phyloP scores from a whole-genome alignment of 371 early-diverging fungal species.

The Lichtheimia ramosa region DNA sequence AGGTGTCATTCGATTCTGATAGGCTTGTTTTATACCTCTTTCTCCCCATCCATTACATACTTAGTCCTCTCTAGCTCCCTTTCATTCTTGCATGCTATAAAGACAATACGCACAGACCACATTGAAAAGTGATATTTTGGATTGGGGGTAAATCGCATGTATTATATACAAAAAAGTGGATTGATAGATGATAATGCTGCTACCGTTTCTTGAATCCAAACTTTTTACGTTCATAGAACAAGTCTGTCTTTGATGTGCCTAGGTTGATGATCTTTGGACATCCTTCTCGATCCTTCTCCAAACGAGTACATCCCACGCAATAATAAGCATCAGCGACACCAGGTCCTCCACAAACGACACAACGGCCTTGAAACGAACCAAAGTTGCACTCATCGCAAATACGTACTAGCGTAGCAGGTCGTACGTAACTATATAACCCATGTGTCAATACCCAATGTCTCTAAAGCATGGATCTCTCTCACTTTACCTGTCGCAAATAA shows the following conservation, averaged over 20 bases:
- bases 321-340: constrained; percentile 97
- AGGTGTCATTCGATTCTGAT: background rate
- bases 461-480: background rate
- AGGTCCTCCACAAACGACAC: constrained; percentile 89
- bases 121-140: background rate
- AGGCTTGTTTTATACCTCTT: background rate
- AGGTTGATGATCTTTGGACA: constrained; percentile 95
- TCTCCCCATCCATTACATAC: no score
- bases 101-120: background rate
- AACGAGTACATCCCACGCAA: constrained; percentile 87
- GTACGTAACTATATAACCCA: constrained; percentile 63
- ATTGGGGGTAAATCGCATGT: background rate
- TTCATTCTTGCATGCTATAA: constrained; percentile 1
- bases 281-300: constrained; percentile 96
- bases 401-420: constrained; percentile 85
- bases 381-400: constrained; percentile 98
- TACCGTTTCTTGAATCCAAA: constrained; percentile 73
- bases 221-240: constrained; percentile 95
- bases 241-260: constrained; percentile 78
- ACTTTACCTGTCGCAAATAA: constrained; percentile 90
- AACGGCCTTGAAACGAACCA: constrained; percentile 88
- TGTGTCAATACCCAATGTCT: background rate
- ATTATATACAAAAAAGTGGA: no score
- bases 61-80: background rate
- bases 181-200: constrained; percentile 21